phyloP scores from a whole-genome alignment of 306 rosid genomes.

The Glycine latifolia region DNA sequence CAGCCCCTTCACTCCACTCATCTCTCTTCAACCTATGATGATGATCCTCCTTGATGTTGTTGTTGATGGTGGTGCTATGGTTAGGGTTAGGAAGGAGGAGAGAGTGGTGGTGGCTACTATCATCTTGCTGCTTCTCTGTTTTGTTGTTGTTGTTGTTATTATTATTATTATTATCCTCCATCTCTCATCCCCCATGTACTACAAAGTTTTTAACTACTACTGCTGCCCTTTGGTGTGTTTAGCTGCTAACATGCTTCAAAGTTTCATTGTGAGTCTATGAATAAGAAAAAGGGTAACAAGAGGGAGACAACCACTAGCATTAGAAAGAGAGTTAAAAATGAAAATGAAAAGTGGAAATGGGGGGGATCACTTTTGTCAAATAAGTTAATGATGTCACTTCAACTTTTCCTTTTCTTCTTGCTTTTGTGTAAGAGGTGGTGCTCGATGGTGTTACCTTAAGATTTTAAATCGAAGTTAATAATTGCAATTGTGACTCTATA shows the following conservation, averaged over 20 bases:
- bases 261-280: conserved; percentile 37
- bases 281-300: conserved; percentile 43
- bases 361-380: conserved; percentile 66
- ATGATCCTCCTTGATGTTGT: conserved; percentile 46
- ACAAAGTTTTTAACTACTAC: conserved; percentile 9
- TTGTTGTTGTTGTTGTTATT: conserved; percentile 67
- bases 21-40: conserved; percentile 72
- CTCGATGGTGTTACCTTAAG: conserved; percentile 34
- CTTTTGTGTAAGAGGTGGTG: conserved; percentile 22
- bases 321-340: conserved; percentile 34
- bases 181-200: conserved; percentile 59
- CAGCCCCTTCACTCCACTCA: conserved; percentile 99
- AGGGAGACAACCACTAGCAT: conserved; percentile 75
- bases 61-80: no score
- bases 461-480: neutral
- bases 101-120: conserved; percentile 45
- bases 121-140: conserved; percentile 54
- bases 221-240: conserved; percentile 39
- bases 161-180: conserved; percentile 74
- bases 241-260: conserved; percentile 72
- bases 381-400: conserved; percentile 67
- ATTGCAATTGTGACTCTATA: neutral
- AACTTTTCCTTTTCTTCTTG: conserved; percentile 16
- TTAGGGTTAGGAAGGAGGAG: conserved; percentile 51
- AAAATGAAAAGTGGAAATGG: conserved; percentile 25